Conservation (phyloP, 192 early-diverging fungal species). For the Phycomyces nitens region DNA sequence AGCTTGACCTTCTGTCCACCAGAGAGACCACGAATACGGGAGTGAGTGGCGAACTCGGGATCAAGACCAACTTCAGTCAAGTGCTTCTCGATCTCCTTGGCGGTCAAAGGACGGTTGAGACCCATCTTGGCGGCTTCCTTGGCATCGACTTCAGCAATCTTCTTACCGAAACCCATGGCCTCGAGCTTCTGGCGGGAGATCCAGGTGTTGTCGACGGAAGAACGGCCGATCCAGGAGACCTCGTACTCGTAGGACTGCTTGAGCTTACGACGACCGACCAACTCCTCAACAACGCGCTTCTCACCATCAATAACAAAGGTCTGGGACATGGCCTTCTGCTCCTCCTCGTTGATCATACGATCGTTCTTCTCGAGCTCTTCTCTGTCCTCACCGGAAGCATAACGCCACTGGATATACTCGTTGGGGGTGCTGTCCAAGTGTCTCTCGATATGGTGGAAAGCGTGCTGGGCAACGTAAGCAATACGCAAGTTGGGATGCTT, state of each 20-base stretch:
- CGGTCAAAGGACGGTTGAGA: slow-evolving; percentile 67
- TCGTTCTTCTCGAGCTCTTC: slow-evolving; percentile 73
- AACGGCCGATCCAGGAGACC: slow-evolving; percentile 64
- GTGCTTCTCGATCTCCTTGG: slow-evolving; percentile 68
- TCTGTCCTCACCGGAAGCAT: slow-evolving; percentile 73
- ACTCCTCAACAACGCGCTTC: slow-evolving; percentile 60
- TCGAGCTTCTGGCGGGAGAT: slow-evolving; percentile 66
- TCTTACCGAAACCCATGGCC: slow-evolving; percentile 73
- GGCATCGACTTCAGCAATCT: slow-evolving; percentile 73
- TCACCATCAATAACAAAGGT: slow-evolving; percentile 51
- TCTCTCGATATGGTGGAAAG: slow-evolving; percentile 83
- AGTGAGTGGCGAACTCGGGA: slow-evolving; percentile 71
- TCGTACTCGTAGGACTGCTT: slow-evolving; percentile 85
- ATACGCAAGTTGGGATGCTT: slow-evolving; percentile 85
- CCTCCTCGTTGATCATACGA: slow-evolving; percentile 63
- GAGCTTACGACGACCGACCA: slow-evolving; percentile 74
- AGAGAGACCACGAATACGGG: slow-evolving; percentile 64
- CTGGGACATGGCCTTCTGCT: slow-evolving; percentile 55
- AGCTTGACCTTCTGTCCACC: slow-evolving; percentile 88
- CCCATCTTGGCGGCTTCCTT: slow-evolving; percentile 74
- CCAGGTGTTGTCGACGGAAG: slow-evolving; percentile 69
- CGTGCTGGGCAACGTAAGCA: slow-evolving; percentile 85
- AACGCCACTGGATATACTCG: slow-evolving; percentile 85
- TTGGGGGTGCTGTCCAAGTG: slow-evolving; percentile 80
- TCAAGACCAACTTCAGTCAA: slow-evolving; percentile 75